Evolutionary conservation across 2,329 filamentous ascomycete genomes (phyloP), one percentile per base, ranked within the genome.

Genomic region (Fusarium newnesense): DNA sequence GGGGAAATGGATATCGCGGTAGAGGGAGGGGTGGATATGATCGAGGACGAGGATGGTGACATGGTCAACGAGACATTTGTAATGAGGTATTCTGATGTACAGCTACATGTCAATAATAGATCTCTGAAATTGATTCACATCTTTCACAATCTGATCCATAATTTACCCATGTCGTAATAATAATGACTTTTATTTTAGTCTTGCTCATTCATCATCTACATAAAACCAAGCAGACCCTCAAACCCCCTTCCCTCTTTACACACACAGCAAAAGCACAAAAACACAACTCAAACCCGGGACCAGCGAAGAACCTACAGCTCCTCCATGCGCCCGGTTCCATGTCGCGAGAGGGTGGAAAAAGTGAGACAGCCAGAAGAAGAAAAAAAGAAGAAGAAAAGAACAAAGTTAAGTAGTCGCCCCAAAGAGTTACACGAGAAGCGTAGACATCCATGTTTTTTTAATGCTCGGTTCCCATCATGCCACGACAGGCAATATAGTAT

Each of bases 11-110:
- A 0, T 78, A 72, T 40, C 70, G 78, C 43, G 79, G 80, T 10
- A 77, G 78, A 39, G 78, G 78, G 37, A 72, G 81, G 58, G 78
- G 79, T 5, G 78, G 78, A 2, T 81, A 82, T 47, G 79, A 80
- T 57, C 77, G 80, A 52, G 80, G 81, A 21, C 67, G 79, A 61
- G 76, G 79, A 18, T 79, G 71, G 67, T 74, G 59, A 50, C 52
- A 2, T 44, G 26, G 5, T 18, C 36, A 40, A 30, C 34, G n/a
- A 54, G 24, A 67, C 30, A 37, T 15, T 12, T 43, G 18, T 24
- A 19, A 26, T 9, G 21, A n/a, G 26, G 16, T 37, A 28, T 9
- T n/a, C 19, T 39, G 15, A n/a, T 53, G 19, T 39, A 32, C 18
- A 19, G 46, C 21, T 47, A 24, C 43, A 46, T 36, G 43, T n/a